Evolutionary conservation across 352 stramenopile genomes (phyloP).

Genomic region (Globisporangium carolinianum): DNA sequence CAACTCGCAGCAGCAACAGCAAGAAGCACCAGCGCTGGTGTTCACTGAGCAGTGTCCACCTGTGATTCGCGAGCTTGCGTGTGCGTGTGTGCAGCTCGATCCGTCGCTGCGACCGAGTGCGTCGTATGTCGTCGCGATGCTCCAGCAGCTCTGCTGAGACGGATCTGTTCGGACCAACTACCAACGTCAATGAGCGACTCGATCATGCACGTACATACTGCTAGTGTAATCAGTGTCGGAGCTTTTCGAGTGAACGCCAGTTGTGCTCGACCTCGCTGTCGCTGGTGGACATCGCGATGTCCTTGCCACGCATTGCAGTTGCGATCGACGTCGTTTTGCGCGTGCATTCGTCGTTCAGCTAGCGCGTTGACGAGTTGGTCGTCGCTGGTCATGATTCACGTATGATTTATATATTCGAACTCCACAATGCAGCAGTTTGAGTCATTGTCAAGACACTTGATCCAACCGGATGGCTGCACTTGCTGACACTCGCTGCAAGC

Average conservation of each 20-base stretch:
- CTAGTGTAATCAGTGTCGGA: no score
- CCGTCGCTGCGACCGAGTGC: conserved; percentile 61
- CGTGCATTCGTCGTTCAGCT: no score
- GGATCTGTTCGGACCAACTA: neutral
- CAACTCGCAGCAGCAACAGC: conserved; percentile 28
- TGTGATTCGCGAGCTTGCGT: conserved; percentile 47
- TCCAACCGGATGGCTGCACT: no score
- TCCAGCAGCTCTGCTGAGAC: conserved; percentile 24
- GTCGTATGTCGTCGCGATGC: conserved; percentile 70
- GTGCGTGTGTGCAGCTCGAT: conserved; percentile 61
- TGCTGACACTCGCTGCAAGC: no score
- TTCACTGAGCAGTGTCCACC: conserved; percentile 61
- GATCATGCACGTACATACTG: no score
- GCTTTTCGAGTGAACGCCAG: no score
- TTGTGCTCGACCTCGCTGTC: no score
- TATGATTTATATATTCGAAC: neutral
- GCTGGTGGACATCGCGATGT: no score
- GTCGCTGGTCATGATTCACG: neutral
- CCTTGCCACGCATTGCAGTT: neutral
- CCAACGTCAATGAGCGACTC: no score
- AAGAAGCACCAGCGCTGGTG: conserved; percentile 40
- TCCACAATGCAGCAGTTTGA: no score
- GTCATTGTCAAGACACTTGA: no score
- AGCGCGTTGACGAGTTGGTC: neutral
- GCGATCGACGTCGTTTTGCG: no score